Conservation (phyloP, 345 rosid genomes). For the Capsella bursapastoris region DNA sequence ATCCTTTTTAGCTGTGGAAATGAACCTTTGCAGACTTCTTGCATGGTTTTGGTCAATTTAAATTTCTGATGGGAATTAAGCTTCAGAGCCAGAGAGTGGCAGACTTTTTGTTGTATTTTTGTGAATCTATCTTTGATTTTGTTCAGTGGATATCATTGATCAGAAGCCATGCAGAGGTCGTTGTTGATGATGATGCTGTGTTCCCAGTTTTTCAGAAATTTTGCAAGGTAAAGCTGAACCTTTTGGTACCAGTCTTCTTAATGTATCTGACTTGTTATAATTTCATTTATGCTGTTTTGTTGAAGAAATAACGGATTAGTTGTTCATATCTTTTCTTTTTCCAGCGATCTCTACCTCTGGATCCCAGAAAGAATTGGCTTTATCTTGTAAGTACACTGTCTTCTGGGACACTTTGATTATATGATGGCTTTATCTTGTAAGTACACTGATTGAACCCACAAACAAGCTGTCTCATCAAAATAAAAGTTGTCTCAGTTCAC, state of each 20-base stretch:
- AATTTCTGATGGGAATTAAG: neutral
- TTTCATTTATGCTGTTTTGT: neutral
- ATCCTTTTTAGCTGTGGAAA: conserved; percentile 1
- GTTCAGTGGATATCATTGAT: conserved; percentile 82
- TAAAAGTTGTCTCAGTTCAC: neutral
- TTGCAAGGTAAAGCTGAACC: conserved; percentile 68
- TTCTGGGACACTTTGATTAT: neutral
- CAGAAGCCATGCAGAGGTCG: conserved; percentile 75
- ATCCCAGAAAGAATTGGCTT: conserved; percentile 63
- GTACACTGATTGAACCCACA: conserved; percentile 31
- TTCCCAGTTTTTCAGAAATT: conserved; percentile 69
- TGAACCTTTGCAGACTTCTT: conserved; percentile 4
- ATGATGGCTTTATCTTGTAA: conserved; percentile 55
- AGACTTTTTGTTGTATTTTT: neutral
- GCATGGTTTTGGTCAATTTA: neutral
- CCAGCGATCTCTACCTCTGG: conserved; percentile 78
- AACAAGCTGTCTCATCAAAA: neutral
- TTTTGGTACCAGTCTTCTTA: neutral
- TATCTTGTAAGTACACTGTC: conserved; percentile 57
- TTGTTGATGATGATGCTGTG: conserved; percentile 71
- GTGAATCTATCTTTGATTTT: neutral
- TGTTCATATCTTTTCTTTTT: conserved; percentile 1
- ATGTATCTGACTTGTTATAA: neutral
- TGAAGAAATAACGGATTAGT: neutral
- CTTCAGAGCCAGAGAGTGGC: neutral